Percentiles rank a stretch among this genome's conserved stretches.
Evolutionary conservation across 108 stramenopile genomes (phyloP).

Genomic region (Seminavis robusta): DNA sequence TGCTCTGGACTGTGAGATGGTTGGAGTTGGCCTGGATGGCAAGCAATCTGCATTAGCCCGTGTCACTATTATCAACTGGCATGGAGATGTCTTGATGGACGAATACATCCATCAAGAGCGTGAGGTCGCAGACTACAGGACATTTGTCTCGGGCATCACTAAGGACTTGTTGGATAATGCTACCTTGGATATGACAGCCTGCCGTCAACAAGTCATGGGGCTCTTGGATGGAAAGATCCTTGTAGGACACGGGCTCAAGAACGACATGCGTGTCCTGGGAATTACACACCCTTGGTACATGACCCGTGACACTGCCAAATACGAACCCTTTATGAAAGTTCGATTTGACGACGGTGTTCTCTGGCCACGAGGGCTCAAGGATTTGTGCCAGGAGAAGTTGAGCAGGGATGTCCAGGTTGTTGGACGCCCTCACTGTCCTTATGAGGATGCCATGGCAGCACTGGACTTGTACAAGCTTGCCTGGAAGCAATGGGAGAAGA

Average conservation of each 20-base stretch:
- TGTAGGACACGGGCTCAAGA: slow-evolving; percentile 92
- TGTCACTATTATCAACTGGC: slow-evolving; percentile 76
- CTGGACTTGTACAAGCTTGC: slow-evolving; percentile 74
- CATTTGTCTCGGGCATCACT: slow-evolving; percentile 78
- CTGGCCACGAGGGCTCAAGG: slow-evolving; percentile 66
- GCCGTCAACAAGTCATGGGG: slow-evolving; percentile 13
- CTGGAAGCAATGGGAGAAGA: slow-evolving; percentile 70
- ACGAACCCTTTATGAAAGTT: slow-evolving; percentile 77
- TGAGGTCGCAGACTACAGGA: slow-evolving; percentile 88
- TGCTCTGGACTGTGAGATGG: slow-evolving; percentile 92
- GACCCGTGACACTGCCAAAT: slow-evolving; percentile 89
- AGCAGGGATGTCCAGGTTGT: slow-evolving; percentile 47
- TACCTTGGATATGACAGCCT: slow-evolving; percentile 13
- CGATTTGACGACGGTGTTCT: slow-evolving; percentile 29
- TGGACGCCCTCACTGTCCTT: slow-evolving; percentile 57
- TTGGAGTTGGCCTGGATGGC: slow-evolving; percentile 83
- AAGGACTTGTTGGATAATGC: slow-evolving; percentile 30
- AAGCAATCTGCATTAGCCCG: slow-evolving; percentile 57
- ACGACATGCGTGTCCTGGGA: slow-evolving; percentile 81
- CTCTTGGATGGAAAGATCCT: slow-evolving; percentile 68
- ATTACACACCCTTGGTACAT: slow-evolving; percentile 77
- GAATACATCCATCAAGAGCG: slow-evolving; percentile 73
- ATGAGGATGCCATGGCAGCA: slow-evolving; percentile 79
- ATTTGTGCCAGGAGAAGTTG: slow-evolving; percentile 72
- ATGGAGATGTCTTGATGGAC: slow-evolving; percentile 72